Evolutionary conservation across 306 rosid species (phyloP), one percentile per base, ranked within the genome.

Genomic region (Gillenia trifoliata): DNA sequence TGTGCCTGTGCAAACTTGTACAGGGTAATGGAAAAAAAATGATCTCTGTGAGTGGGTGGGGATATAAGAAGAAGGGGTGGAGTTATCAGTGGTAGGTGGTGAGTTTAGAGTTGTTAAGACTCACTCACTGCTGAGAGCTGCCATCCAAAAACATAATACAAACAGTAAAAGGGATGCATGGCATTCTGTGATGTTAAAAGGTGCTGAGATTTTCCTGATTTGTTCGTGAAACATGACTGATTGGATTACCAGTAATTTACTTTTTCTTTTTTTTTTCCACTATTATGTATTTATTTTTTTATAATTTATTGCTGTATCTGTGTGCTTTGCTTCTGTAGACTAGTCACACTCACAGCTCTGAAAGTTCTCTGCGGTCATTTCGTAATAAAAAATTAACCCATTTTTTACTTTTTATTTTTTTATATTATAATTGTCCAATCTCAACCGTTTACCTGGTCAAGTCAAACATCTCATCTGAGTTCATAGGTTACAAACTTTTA

Each of bases 31-130:
- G 74, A 64, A 83, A 62, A 36, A 47, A 70, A 49, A 23, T 17
- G 61, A 43, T 33, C 31, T 20, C 40, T 77, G 66, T 23, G 11
- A 77, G 74, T 81, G 84, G 86, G 79, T 67, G 72, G 83, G 75
- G 67, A 47, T 30, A 25, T 28, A 72, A 75, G 75, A 87, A 78
- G 88, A 83, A 87, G 88, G 74, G 88, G 17, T 74, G 92, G 89
- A 84, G 88, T 87, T 85, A 75, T 92, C 96, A 88, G 88, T 50
- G 90, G 86, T 87, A 78, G 94, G 96, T 88, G 87, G 76, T 84
- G 84, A 47, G 86, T 73, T 84, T 68, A 11, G 41, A 30, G 66
- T 62, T 25, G 5, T 72, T 20, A 60, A 73, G 76, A 73, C 43
- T 43, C 60, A 54, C 60, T n/a, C 26, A 54, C 52, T 15, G 26